phyloP scores from a whole-genome alignment of 768 basidiomycete species.

The Pholiota microspora region DNA sequence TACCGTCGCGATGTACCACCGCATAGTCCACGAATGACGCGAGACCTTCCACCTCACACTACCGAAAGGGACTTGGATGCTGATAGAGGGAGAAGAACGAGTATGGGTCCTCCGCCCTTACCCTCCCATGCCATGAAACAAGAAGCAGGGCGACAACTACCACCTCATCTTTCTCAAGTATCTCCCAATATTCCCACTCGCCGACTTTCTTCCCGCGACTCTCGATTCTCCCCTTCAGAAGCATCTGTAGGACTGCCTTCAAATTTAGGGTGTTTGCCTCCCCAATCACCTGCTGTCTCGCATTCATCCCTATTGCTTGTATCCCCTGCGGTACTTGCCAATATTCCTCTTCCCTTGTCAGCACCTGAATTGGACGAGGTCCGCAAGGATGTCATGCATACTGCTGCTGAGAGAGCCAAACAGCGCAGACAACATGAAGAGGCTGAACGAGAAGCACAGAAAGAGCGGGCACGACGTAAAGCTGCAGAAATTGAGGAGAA shows the following conservation, averaged over 20 bases:
- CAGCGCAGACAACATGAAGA: conserved; percentile 81
- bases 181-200: conserved; percentile 29
- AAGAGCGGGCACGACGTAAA: conserved; percentile 78
- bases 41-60: conserved; percentile 26
- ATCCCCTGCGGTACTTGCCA: conserved; percentile 33
- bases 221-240: conserved; percentile 33
- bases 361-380: conserved; percentile 58
- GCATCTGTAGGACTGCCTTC: conserved; percentile 28
- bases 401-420: conserved; percentile 79
- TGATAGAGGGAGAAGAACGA: conserved; percentile 39
- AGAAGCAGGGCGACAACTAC: conserved; percentile 49
- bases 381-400: conserved; percentile 80
- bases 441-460: conserved; percentile 74
- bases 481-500: conserved; percentile 73
- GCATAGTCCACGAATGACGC: conserved; percentile 32
- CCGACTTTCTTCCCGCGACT: conserved; percentile 44
- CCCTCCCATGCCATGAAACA: conserved; percentile 36
- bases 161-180: conserved; percentile 51
- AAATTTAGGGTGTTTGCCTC: conserved; percentile 27
- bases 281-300: conserved; percentile 44
- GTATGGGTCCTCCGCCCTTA: conserved; percentile 54
- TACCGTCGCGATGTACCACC: conserved; percentile 38
- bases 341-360: conserved; percentile 29
- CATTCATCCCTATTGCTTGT: conserved; percentile 35
- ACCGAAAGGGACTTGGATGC: conserved; percentile 30